Conservation (phyloP, 169 alveolate genomes). For the Plasmodium berghei region DNA sequence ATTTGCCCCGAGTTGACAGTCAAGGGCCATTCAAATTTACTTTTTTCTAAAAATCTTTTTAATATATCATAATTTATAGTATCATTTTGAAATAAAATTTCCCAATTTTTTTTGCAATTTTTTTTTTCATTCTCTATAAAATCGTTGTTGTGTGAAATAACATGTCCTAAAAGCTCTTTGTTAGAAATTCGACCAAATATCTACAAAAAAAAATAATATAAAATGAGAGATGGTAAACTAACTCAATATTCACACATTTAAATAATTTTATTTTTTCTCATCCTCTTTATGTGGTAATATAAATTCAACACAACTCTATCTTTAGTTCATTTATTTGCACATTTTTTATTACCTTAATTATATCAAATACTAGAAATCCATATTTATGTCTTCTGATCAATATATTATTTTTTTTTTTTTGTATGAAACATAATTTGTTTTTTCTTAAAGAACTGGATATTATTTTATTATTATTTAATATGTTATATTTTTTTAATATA, state of each 20-base stretch:
- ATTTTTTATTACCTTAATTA: conserved; percentile 45
- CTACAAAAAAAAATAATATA: conserved; percentile 12
- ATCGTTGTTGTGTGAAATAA: conserved; percentile 67
- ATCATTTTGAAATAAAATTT: conserved; percentile 37
- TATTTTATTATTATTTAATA: too few species aligned
- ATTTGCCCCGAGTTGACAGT: conserved; percentile 76
- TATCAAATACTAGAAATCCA: conserved; percentile 44
- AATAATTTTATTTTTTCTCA: not conserved
- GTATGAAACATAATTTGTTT: too few species aligned
- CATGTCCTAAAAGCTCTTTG: conserved; percentile 72
- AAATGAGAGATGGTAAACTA: not conserved
- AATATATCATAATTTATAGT: conserved; percentile 29
- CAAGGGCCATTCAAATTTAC: conserved; percentile 71
- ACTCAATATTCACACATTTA: not conserved
- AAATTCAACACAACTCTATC: not conserved
- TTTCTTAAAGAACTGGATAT: too few species aligned
- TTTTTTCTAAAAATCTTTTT: conserved; percentile 31
- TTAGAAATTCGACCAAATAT: conserved; percentile 69
- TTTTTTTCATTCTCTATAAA: conserved; percentile 42
- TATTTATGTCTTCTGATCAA: conserved; percentile 5
- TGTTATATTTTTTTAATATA: not conserved
- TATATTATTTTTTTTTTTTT: not conserved
- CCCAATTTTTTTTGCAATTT: conserved; percentile 56
- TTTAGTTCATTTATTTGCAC: not conserved
- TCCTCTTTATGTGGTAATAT: not conserved